phyloP scores from a whole-genome alignment of 352 stramenopile genomes.

The Globisporangium abappressorium region DNA sequence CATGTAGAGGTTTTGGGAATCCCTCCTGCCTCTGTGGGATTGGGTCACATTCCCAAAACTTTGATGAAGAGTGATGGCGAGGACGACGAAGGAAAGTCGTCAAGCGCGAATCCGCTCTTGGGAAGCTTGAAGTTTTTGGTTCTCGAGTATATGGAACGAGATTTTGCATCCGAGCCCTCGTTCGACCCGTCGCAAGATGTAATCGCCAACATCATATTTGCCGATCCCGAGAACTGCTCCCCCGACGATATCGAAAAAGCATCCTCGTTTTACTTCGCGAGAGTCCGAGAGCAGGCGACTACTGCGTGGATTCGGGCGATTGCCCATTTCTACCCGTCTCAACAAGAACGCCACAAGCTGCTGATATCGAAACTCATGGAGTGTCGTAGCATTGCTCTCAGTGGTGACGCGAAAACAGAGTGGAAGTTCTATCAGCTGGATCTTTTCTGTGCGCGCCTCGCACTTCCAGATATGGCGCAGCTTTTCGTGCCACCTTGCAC shows the following conservation, averaged over 20 bases:
- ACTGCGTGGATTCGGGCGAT: slow-evolving; percentile 69
- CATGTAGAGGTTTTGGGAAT: slow-evolving; percentile 80
- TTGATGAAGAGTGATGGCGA: slow-evolving; percentile 11
- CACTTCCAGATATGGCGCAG: slow-evolving; percentile 72
- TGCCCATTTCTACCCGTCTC: slow-evolving; percentile 69
- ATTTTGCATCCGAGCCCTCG: slow-evolving; percentile 15
- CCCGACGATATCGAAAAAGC: slow-evolving; percentile 37
- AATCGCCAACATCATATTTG: slow-evolving; percentile 46
- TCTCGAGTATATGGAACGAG: slow-evolving; percentile 41
- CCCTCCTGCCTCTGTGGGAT: slow-evolving; percentile 74
- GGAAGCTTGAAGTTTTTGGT: slow-evolving; percentile 71
- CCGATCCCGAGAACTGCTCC: slow-evolving; percentile 24
- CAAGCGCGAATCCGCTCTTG: slow-evolving; percentile 57
- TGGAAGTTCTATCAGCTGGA: slow-evolving; percentile 80
- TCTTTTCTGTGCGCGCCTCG: slow-evolving; percentile 71
- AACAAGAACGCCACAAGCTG: slow-evolving; percentile 58
- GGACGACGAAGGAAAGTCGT: slow-evolving; percentile 16
- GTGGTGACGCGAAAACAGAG: slow-evolving; percentile 26
- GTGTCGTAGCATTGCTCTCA: slow-evolving; percentile 39
- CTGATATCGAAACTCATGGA: slow-evolving; percentile 50
- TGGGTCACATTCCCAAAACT: slow-evolving; percentile 58
- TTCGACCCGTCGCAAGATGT: slow-evolving; percentile 26
- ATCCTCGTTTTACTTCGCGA: slow-evolving; percentile 43
- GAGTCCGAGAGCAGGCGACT: slow-evolving; percentile 68
- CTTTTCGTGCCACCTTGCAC: slow-evolving; percentile 69